Evolutionary conservation across 1,284 basidiomycete genomes (phyloP).

Genomic region (Ceratobasidium sp.): DNA sequence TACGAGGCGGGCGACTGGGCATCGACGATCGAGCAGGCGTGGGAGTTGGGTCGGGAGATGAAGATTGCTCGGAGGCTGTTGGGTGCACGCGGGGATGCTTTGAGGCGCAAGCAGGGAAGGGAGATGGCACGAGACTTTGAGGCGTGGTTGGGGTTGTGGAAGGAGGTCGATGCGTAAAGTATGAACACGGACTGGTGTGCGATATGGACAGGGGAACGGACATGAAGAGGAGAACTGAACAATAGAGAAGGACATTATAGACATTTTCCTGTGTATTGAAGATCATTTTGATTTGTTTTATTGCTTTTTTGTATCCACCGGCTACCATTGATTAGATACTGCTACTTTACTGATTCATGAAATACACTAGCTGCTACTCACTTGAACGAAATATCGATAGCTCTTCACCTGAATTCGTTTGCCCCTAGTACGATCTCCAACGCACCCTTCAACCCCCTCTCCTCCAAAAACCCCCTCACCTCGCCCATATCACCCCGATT

Average conservation of each 20-base stretch:
- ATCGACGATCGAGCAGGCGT: constrained; percentile 66
- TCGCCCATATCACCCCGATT: constrained; percentile 49
- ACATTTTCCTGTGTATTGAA: constrained; percentile 18
- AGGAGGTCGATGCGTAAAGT: constrained; percentile 11
- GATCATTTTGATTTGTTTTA: neutral
- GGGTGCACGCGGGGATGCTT: constrained; percentile 57
- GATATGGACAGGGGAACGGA: neutral
- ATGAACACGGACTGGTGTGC: neutral
- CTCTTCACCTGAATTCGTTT: constrained; percentile 38
- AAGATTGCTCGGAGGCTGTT: constrained; percentile 53
- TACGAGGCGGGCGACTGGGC: constrained; percentile 81
- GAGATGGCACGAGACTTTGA: constrained; percentile 64
- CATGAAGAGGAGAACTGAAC: constrained; percentile 3
- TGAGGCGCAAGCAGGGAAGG: constrained; percentile 59
- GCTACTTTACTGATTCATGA: neutral
- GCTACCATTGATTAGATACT: neutral
- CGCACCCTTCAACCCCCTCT: constrained; percentile 46
- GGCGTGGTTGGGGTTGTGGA: constrained; percentile 62
- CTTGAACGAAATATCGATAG: neutral
- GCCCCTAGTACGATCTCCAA: constrained; percentile 47
- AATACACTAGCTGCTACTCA: constrained; percentile 12
- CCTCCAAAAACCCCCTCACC: constrained; percentile 47
- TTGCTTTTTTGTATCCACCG: constrained; percentile 28
- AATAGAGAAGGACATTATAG: constrained; percentile 11
- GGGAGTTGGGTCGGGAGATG: constrained; percentile 62